Conservation (phyloP, 2,329 filamentous ascomycete genomes). For the Claviceps capensis region DNA sequence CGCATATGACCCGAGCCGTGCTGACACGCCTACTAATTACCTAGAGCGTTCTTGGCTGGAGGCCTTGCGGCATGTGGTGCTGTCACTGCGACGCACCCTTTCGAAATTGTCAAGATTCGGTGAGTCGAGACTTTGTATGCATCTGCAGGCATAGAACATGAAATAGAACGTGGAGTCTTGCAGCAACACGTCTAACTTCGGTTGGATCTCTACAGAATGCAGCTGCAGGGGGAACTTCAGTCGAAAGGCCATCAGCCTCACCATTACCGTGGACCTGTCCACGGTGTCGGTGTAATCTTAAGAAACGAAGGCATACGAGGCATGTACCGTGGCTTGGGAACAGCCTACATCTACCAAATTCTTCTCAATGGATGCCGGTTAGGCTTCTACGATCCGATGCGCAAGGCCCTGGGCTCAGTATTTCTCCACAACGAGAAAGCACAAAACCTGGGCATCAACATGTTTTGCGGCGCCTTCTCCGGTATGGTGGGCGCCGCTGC, state of each 20-base stretch:
- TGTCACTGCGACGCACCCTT: slow-evolving; percentile 93
- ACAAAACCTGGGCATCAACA: slow-evolving; percentile 82
- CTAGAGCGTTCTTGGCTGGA: slow-evolving; percentile 80
- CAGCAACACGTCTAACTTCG: not conserved
- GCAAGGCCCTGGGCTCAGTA: slow-evolving; percentile 52
- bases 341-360: slow-evolving; percentile 92
- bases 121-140: slow-evolving; percentile 27
- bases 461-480: slow-evolving; percentile 79
- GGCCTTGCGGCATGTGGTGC: slow-evolving; percentile 95
- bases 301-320: slow-evolving; percentile 79
- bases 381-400: slow-evolving; percentile 94
- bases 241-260: slow-evolving; percentile 71
- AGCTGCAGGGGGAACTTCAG: slow-evolving; percentile 91
- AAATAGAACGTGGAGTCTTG: not conserved
- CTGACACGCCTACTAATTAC: slow-evolving; percentile 6
- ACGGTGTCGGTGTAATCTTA: slow-evolving; percentile 81
- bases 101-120: slow-evolving; percentile 98
- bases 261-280: slow-evolving; percentile 81
- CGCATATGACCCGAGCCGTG: not conserved
- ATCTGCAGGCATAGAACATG: not conserved
- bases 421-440: slow-evolving; percentile 59
- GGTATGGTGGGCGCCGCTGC: slow-evolving; percentile 86
- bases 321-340: slow-evolving; percentile 77
- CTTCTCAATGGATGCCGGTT: slow-evolving; percentile 92
- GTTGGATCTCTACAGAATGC: slow-evolving; percentile 46